Evolutionary conservation across 108 stramenopile genomes (phyloP), one percentile per base, ranked within the genome.

Genomic region (Chaetoceros muelleri): DNA sequence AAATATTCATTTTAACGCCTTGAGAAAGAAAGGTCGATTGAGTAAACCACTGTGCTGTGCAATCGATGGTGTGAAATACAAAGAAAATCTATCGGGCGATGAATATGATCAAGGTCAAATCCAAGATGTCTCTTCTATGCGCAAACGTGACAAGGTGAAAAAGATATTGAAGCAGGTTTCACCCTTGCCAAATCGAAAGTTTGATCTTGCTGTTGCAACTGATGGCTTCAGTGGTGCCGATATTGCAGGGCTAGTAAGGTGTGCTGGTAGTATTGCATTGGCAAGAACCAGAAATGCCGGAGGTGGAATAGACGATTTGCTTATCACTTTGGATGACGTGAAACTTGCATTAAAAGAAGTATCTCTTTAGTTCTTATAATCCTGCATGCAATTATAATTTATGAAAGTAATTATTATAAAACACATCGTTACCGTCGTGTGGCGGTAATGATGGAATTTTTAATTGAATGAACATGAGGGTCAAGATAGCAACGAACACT

Each of bases 151-250:
- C 57, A 62, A 20, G 48, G 45, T 21, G 52, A 31, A 45, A 65
- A 65, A 34, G 30, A 7, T 1, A 2, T 2, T 23, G 31, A 48
- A 5, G 58, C 53, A 24, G 23, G 29, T 40, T 24, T 3, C 1
- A 34, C 21, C 57, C 48, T 5, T 53, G 52, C 30, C 61, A 64
- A 40, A 53, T 77, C 24, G 51, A 60, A 30, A 57, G 23, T 61
- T 55, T 26, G 85, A 87, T 68, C 69, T 88, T 55, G 83, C 87
- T 2, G 54, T 77, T 8, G 70, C 76, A 71, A 88, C 88, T 18
- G 74, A 62, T 45, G 87, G 87, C 18, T 94, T 91, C 60, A 82
- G 84, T 7, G 95, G 95, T 29, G 82, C 86, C 29, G 94, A 95
- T 50, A 57, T 95, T 46, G 81, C 85, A 31, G 94, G 87, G 16